Base-by-base conservation (phyloP, 176 grass and related monocot genomes). In the Tuctoria greenei region DNA sequence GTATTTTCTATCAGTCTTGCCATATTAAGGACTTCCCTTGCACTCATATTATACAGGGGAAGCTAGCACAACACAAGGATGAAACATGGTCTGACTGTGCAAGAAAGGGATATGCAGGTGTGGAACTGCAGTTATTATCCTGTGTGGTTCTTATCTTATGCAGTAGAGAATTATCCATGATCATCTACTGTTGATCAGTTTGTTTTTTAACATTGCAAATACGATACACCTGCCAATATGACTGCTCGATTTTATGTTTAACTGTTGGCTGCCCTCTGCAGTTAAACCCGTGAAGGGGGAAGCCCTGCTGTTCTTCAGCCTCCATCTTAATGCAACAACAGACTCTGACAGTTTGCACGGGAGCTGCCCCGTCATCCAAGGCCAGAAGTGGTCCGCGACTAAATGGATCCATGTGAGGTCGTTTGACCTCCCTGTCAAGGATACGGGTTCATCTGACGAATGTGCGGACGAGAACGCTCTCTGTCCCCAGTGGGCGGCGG, bases 341-440 rank as follows among this genome's bases (percentile, higher is more conserved):
- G 94, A 97, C 49, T 45, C 86, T 77, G 78, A 77, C 25, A 97
- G 91, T 73, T 77, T 97, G 84, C 91, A 97, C 17, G 94, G 86
- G 74, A 97, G 94, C 58, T 97, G 94, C 79, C 88, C 91, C 0
- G 86, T 91, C 41, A 83, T 97, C 67, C 65, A 89, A 70, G 94
- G 94, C 15, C 88, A 93, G 77, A 97, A 97, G 65, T 97, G 91
- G 94, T 93, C 94, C 0, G 94, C 88, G 2, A 93, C 94, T 68
- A 91, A 97, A 93, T 97, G 94, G 94, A 91, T 93, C 85, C 94
- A 93, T 71, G 91, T 97, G 70, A 91, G 78, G 69, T 97, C 94
- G 51, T 97, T 93, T 26, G 91, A 91, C 38, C 61, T 78, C 56
- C 18, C 66, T 44, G 61, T 35, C 35, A 75, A 77, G 49, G 72